Base-by-base conservation (phyloP, 2,329 filamentous ascomycete species). In the Monilinia vaccinii-corymbosi region DNA sequence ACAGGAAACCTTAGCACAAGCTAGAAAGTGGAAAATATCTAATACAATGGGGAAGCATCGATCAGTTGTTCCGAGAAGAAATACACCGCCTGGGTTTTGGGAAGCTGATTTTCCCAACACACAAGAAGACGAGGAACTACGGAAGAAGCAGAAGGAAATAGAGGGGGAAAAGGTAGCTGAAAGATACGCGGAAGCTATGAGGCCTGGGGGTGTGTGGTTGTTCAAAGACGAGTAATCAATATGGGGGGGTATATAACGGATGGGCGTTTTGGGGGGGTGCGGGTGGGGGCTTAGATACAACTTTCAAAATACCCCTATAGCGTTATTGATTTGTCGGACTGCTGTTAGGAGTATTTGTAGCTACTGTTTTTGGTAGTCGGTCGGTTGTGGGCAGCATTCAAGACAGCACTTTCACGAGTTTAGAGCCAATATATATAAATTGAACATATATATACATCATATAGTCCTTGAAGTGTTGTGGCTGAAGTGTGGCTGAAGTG, bases 51-150 rank as follows among this genome's bases (percentile, higher is more conserved):
- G 91, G 7, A 90, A 81, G 70, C 92, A 97, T 73, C 81, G 88
- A 60, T 82, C 93, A 66, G 80, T 84, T 32, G 91, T 87, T 72
- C 82, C 86, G 62, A 81, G 91, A 55, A 80, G 82, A 63, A 78
- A 76, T 48, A 90, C 88, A 11, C 92, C 94, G 14, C 90, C 91
- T 1, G 92, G 91, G 0, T 97, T 90, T 71, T 99, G 94, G 94
- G 81, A 89, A 58, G 81, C 87, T 1, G 93, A 96, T 66, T 96
- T 99, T 71, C 92, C 93, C 1, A 84, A 77, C 31, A 97, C 94
- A 1, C 94, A 97, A 71, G 89, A 97, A 73, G 74, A 86, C 32
- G 77, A 82, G 66, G 76, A 78, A 56, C 84, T 93, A 67, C 81
- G 81, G 60, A 79, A 80, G 62, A 84, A 85, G 69, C 88, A 87